Base-by-base conservation (phyloP, 1,284 basidiomycete species). In the Ustilago esculenta region DNA sequence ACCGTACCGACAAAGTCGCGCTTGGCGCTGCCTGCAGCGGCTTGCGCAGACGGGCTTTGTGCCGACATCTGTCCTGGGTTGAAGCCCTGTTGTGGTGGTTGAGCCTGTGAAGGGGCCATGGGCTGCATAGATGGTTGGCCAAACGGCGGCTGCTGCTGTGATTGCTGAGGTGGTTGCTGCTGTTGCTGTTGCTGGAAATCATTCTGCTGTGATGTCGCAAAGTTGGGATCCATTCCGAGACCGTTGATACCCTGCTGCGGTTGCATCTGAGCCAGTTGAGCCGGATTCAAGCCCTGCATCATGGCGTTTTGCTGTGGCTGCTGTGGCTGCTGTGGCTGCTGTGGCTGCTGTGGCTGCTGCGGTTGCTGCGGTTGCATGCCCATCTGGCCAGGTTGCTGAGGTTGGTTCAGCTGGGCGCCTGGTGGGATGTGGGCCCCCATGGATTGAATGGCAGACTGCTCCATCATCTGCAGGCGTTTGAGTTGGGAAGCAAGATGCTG, bases 1-100 rank as follows among this genome's bases (percentile, higher is more conserved):
- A 80, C 75, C 5, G 72, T 71, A 15, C 60, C 65, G 30, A 73
- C 40, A 48, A 80, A 76, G 40, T 76, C 75, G n/a, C 64, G 63
- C 35, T 72, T 72, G 21, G 52, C 48, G 11, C 37, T 36, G 11
- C 20, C 51, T 21, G 56, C 42, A 2, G 52, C 36, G 5, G 42
- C 44, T 33, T 60, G 59, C 27, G 52, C 24, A 2, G 59, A 63
- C 2, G 54, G 42, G 33, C 53, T 52, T 12, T 53, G 44, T n/a
- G 49, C 54, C n/a, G 53, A 43, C 32, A 61, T 47, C 8, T 64
- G 53, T 8, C 44, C 48, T 17, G 53, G 60, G 34, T 52, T 64
- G 53, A 64, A 56, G 18, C 39, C 44, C 44, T 35, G 50, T 18
- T 59, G 67, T 40, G 56, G 52, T n/a, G 37, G 35, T 53, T 72